Conservation (phyloP, 2,329 filamentous ascomycete genomes). For the Cercospora zeina region DNA sequence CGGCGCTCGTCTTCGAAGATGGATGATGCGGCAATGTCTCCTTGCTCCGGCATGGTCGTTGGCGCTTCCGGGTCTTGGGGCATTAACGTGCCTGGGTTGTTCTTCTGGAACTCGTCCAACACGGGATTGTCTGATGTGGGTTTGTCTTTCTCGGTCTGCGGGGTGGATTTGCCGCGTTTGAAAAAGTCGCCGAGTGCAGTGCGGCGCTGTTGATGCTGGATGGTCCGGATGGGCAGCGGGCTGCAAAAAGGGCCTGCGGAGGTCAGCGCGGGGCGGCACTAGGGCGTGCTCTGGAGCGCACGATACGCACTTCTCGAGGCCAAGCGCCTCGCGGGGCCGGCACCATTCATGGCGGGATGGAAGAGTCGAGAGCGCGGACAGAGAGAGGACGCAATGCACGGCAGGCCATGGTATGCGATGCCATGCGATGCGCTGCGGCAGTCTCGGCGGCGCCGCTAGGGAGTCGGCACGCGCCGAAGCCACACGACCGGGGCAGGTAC, state of each 20-base stretch:
- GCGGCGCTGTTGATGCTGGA: constrained; percentile 15
- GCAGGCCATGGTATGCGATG: no score
- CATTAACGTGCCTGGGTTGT: constrained; percentile 29
- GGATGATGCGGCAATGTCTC: constrained; percentile 52
- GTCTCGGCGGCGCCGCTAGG: neutral
- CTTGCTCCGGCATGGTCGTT: constrained; percentile 36
- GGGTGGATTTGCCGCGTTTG: constrained; percentile 3
- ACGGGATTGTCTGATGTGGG: constrained; percentile 53
- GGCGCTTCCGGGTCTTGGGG: constrained; percentile 10
- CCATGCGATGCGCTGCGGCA: neutral
- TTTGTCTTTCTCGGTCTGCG: neutral
- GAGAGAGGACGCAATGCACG: neutral
- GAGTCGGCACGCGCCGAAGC: constrained; percentile 7
- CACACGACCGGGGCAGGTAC: neutral
- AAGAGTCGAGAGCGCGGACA: neutral
- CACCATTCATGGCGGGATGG: constrained; percentile 60
- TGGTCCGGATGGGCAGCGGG: constrained; percentile 19
- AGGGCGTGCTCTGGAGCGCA: constrained; percentile 16
- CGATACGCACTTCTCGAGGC: constrained; percentile 58
- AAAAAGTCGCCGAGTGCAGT: constrained; percentile 16
- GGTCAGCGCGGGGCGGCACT: constrained; percentile 4
- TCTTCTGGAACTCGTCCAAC: constrained; percentile 58
- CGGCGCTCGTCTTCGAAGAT: constrained; percentile 54
- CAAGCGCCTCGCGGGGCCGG: constrained; percentile 63
- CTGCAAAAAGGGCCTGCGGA: constrained; percentile 14